Base-by-base conservation (phyloP, 345 rosid genomes). In the Euphorbia lathyris region DNA sequence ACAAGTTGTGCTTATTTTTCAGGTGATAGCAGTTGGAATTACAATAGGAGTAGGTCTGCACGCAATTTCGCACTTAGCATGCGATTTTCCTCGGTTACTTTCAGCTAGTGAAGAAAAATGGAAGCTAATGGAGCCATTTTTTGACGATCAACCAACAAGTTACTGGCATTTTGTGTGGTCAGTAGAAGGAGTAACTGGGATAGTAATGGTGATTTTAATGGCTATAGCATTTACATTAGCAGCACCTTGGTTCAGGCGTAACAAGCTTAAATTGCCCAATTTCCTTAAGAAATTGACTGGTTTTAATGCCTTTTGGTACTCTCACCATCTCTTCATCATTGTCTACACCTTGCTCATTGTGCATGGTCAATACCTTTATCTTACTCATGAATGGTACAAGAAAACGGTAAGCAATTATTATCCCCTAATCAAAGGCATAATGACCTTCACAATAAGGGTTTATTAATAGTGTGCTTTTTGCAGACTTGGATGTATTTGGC, bases 401-500 rank as follows among this genome's bases (percentile, higher is more conserved):
- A 91, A 87, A 70, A 88, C 95, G 78, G 96, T 90, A 38, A 78
- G 82, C 32, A 14, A 23, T 6, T 38, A 20, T 58, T 11, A 12
- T 45, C 19, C 11, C 12, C 26, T 25, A 13, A 38, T 32, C 51
- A 34, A 34, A 10, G 19, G 19, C 11, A 13, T 9, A 47, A 27
- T 26, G 3, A 43, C 12, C 20, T 55, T 55, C 14, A 45, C 25
- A 45, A 0, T 16, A 64, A 30, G 36, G 36, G 22, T 63, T 45
- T 38, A 55, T 55, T 9, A 55, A 9, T 19, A 8, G 43, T 67
- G 20, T 25, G 38, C n/a, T 42, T 47, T 32, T 65, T 51, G 43
- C 69, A 90, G 97, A 91, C 95, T 0, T 91, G 96, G 97, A 89
- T 91, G 93, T 89, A 89, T 75, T 57, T 91, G 83, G 82, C 83